Evolutionary conservation across 768 basidiomycete genomes (phyloP), one percentile per base, ranked within the genome.

Genomic region (Clitopilus hobsonii): DNA sequence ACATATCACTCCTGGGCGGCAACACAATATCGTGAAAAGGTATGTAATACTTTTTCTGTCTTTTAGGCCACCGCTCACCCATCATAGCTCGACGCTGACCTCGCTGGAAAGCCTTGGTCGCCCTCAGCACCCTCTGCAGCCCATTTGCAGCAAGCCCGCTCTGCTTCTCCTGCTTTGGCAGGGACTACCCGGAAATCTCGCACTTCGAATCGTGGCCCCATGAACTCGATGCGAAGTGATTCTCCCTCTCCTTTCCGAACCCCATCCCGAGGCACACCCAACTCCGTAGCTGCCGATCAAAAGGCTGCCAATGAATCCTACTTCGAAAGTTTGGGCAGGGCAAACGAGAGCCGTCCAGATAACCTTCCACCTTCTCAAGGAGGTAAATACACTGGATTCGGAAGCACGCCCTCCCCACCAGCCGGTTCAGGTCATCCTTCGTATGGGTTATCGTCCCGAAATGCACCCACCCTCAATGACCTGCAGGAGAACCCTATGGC

Each of bases 1-100:
- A 92, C 82, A 54, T 98, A 98, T 70, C 91, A 93, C 65, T 89
- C 83, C 32, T 97, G 95, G 93, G 91, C 94, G 1, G 96, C 94
- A 1, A 76, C 89, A 1, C 94, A 98, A 71, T 98, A 98, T 71
- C 84, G 90, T 38, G 91, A 94, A 70, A 99, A 97, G 79, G 94
- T 90, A 61, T 53, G 74, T 26, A 16, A 32, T 25, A 20, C 56
- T 38, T 5, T 47, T 38, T n/a, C 41, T 38, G 57, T 23, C 20
- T 51, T 23, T 53, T 27, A 38, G 49, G 51, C 48, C 50, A 55
- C 56, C 50, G 49, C 24, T 60, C n/a, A 56, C 62, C 68, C 54
- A 69, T 29, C 55, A 53, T 66, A 97, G 94, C 78, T 98, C 58
- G 87, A 92, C 61, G 86, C 87, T 18, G 74, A 79, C 38, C 69